These are phyloP conservation scores for Calonectria hawksworthii DNA, from an alignment of 2,329 filamentous ascomycete genomes.

Conservation along the genomic window DNA sequence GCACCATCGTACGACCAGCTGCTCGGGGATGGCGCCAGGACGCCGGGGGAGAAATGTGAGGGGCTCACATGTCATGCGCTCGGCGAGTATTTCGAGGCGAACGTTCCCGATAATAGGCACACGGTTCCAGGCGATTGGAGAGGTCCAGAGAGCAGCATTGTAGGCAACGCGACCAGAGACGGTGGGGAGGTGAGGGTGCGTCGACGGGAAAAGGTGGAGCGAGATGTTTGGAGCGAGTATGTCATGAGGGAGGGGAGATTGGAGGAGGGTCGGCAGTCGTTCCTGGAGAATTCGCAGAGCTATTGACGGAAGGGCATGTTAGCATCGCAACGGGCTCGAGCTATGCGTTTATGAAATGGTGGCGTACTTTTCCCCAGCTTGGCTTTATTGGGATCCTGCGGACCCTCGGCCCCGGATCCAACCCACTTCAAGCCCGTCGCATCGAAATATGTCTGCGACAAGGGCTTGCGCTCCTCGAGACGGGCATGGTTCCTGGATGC, in stretches of 20 bases:
- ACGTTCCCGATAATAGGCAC: slow-evolving; percentile 94
- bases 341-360: background rate
- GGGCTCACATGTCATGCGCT: slow-evolving; percentile 82
- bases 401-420: slow-evolving; percentile 49
- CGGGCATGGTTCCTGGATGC: slow-evolving; percentile 13
- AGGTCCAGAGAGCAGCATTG: slow-evolving; percentile 94
- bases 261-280: slow-evolving; percentile 75
- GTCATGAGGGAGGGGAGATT: slow-evolving; percentile 78
- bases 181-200: slow-evolving; percentile 90
- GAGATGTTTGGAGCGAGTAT: slow-evolving; percentile 82
- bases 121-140: slow-evolving; percentile 94
- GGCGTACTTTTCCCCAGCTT: slow-evolving; percentile 74
- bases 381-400: slow-evolving; percentile 69
- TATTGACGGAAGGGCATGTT: slow-evolving; percentile 46
- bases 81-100: slow-evolving; percentile 86
- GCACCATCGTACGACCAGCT: slow-evolving; percentile 92
- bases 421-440: slow-evolving; percentile 48
- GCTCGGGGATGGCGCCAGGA: slow-evolving; percentile 76
- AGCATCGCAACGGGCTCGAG: background rate
- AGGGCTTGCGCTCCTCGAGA: slow-evolving; percentile 29
- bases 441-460: slow-evolving; percentile 50
- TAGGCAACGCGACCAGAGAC: slow-evolving; percentile 93
- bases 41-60: slow-evolving; percentile 62
- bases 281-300: slow-evolving; percentile 76
- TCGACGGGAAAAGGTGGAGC: slow-evolving; percentile 79